Evolutionary conservation across 345 rosid species (phyloP).

Genomic region (Eucalyptus erythrocorys): DNA sequence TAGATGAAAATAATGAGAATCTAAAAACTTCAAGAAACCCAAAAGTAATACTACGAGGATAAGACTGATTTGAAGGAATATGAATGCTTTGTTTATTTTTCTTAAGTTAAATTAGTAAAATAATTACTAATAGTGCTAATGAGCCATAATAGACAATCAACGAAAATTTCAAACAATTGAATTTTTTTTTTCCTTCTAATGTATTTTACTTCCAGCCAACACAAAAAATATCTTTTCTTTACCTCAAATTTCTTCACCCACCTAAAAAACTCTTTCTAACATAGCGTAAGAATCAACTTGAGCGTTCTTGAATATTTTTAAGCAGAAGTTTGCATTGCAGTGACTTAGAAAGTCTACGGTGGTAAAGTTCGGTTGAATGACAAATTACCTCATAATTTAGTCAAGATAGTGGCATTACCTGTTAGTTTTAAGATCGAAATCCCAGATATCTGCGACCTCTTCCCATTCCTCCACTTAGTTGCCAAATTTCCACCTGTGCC

Average conservation of each 20-base stretch:
- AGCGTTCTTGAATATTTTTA: neutral
- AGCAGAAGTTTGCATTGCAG: neutral
- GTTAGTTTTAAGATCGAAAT: neutral
- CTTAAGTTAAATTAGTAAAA: too few species aligned
- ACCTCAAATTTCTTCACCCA: neutral
- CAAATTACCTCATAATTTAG: neutral
- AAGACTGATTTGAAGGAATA: neutral
- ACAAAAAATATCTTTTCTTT: neutral
- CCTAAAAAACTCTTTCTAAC: neutral
- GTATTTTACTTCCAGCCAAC: too few species aligned
- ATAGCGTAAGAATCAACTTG: neutral
- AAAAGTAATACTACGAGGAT: neutral
- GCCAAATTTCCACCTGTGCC: neutral
- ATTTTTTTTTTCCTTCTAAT: too few species aligned
- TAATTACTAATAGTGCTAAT: neutral
- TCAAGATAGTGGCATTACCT: neutral
- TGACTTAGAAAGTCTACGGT: neutral
- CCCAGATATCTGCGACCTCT: neutral
- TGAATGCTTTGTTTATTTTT: neutral
- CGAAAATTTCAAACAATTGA: neutral
- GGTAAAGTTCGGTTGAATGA: neutral
- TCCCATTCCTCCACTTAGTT: neutral
- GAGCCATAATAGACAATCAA: neutral
- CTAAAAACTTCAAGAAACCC: neutral
- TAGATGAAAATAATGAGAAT: neutral